Percentiles rank a stretch among this genome's conserved stretches.
phyloP scores from a whole-genome alignment of 2,329 filamentous ascomycete genomes.

The Xenoacremonium recifei region DNA sequence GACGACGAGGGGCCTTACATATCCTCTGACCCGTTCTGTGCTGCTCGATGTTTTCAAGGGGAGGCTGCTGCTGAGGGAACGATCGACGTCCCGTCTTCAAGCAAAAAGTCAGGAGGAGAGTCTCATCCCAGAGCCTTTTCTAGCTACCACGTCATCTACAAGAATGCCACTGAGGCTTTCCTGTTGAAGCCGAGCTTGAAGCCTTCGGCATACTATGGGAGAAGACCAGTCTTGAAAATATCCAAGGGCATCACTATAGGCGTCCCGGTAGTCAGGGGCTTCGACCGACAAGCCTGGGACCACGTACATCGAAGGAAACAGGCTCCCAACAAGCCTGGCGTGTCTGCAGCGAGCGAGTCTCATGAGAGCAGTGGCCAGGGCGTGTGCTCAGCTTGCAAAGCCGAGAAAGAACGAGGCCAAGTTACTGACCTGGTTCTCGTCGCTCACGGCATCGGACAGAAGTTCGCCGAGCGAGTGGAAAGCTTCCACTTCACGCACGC shows the following conservation, averaged over 20 bases:
- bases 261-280: constrained; percentile 84
- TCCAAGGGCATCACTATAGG: constrained; percentile 81
- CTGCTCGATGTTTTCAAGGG: constrained; percentile 57
- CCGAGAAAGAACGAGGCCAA: constrained; percentile 62
- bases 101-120: constrained; percentile 36
- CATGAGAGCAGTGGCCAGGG: constrained; percentile 26
- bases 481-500: constrained; percentile 97
- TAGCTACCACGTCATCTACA: constrained; percentile 83
- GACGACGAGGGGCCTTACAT: constrained; percentile 37
- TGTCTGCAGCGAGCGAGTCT: constrained; percentile 27
- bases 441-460: constrained; percentile 94
- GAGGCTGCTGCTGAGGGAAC: constrained; percentile 57
- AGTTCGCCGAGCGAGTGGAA: constrained; percentile 89
- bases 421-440: constrained; percentile 89
- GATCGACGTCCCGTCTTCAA: constrained; percentile 32
- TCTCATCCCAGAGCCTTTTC: constrained; percentile 59
- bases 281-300: constrained; percentile 76
- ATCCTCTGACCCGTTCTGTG: constrained; percentile 57
- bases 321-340: constrained; percentile 26
- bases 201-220: constrained; percentile 81
- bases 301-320: constrained; percentile 58
- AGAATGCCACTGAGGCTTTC: constrained; percentile 73
- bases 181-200: constrained; percentile 82
- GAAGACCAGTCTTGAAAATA: constrained; percentile 80
- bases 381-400: constrained; percentile 58